These are phyloP conservation scores for Esteya vermicola DNA, from an alignment of 2,329 filamentous ascomycete species.

Conservation along the genomic window DNA sequence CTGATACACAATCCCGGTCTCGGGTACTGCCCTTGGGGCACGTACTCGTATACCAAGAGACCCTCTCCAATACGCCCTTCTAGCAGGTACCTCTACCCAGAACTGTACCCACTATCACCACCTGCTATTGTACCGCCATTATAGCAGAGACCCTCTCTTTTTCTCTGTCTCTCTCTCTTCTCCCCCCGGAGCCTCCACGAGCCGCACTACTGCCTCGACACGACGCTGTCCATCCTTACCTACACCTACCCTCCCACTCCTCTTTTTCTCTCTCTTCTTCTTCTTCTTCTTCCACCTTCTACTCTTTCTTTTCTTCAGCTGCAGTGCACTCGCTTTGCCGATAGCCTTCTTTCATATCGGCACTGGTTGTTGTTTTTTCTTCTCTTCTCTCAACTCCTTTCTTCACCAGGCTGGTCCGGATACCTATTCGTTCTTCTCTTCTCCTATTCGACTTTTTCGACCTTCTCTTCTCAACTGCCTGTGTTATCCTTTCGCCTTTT, in stretches of 20 bases:
- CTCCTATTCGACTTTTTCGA: slow-evolving; percentile 5
- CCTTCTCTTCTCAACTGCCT: slow-evolving; percentile 7
- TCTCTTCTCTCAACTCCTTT: slow-evolving; percentile 13
- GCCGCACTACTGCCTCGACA: too few species aligned
- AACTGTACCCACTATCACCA: slow-evolving; percentile 6
- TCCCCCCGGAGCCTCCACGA: not conserved
- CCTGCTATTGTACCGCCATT: slow-evolving; percentile 9
- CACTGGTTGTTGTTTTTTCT: slow-evolving; percentile 20
- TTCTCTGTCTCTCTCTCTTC: too few species aligned
- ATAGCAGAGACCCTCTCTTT: slow-evolving; percentile 13
- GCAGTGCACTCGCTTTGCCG: slow-evolving; percentile 36
- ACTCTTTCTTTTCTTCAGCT: slow-evolving; percentile 19
- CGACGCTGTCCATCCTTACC: slow-evolving; percentile 1
- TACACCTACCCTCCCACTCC: slow-evolving; percentile 1
- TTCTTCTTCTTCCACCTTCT: slow-evolving; percentile 7
- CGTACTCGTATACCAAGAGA: slow-evolving; percentile 13
- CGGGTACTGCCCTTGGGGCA: slow-evolving; percentile 23
- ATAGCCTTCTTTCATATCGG: slow-evolving; percentile 38
- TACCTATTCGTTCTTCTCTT: slow-evolving; percentile 22
- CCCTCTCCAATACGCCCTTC: slow-evolving; percentile 10
- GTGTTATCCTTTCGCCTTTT: slow-evolving; percentile 7
- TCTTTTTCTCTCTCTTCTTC: slow-evolving; percentile 9
- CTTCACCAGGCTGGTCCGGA: slow-evolving; percentile 36
- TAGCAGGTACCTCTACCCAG: not conserved
- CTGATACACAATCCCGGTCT: slow-evolving; percentile 25